Percentiles rank a stretch among this genome's conserved stretches.
Evolutionary conservation across 192 early-diverging fungal species (phyloP).

Genomic region (Gamsiella multidivaricata): DNA sequence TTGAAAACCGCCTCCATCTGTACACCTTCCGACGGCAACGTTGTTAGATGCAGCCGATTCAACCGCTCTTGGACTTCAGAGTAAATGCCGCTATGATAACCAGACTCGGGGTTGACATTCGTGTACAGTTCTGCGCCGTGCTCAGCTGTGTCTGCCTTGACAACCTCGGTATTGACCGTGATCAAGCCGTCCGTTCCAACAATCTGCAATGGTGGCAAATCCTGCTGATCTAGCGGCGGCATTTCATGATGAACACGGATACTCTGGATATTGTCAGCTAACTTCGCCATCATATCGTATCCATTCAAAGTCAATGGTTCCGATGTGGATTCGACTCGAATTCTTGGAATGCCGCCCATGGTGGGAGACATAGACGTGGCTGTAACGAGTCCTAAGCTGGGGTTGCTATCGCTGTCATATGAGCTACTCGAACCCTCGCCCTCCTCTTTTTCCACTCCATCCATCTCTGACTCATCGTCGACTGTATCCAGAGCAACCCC

Average conservation of each 20-base stretch:
- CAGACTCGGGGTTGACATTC: slow-evolving; percentile 34
- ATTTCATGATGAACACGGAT: slow-evolving; percentile 15
- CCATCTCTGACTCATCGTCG: neutral
- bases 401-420: neutral
- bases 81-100: slow-evolving; percentile 29
- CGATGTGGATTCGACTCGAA: neutral
- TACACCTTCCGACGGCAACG: slow-evolving; percentile 15
- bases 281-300: neutral
- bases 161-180: slow-evolving; percentile 16
- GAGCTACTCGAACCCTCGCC: neutral
- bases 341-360: neutral
- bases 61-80: slow-evolving; percentile 31
- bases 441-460: neutral
- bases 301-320: too few species aligned
- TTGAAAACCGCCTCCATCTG: slow-evolving; percentile 22
- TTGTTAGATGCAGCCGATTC: slow-evolving; percentile 15
- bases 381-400: neutral
- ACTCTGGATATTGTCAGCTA: slow-evolving; percentile 12
- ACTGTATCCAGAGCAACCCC: neutral
- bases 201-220: slow-evolving; percentile 15
- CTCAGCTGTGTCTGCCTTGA: neutral
- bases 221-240: slow-evolving; percentile 38
- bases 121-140: neutral
- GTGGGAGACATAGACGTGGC: neutral
- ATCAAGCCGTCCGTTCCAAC: slow-evolving; percentile 12